These are phyloP conservation scores for Coelastrella sp. DNA, from an alignment of 139 green algal species.

Conservation along the genomic window DNA sequence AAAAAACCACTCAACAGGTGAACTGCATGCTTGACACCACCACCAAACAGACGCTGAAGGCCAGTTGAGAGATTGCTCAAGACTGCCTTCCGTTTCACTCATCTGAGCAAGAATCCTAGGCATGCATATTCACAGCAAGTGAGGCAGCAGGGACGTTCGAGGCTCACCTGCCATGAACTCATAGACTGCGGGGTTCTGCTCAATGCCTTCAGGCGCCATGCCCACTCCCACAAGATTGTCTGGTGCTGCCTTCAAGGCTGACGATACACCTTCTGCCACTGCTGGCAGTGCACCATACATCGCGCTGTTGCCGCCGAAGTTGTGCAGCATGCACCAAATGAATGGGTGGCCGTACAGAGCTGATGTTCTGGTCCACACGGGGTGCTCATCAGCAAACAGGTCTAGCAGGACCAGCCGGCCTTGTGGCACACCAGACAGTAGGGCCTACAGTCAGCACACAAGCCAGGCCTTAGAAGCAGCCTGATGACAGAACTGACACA, in stretches of 20 bases:
- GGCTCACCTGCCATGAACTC: slow-evolving; percentile 52
- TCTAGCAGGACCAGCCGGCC: slow-evolving; percentile 63
- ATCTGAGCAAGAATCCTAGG: no score
- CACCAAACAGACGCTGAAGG: no score
- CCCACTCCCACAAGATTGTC: slow-evolving; percentile 54
- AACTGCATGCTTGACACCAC: no score
- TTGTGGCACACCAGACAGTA: slow-evolving; percentile 58
- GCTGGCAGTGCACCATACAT: slow-evolving; percentile 58
- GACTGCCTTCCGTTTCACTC: no score
- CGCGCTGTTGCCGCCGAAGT: slow-evolving; percentile 67
- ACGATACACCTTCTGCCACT: slow-evolving; percentile 31
- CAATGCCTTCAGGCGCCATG: slow-evolving; percentile 61
- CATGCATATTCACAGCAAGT: neutral
- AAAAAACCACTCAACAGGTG: no score
- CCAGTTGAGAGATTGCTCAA: no score
- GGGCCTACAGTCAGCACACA: slow-evolving; percentile 40
- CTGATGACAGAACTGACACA: neutral
- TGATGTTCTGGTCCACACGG: slow-evolving; percentile 55
- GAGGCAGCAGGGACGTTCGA: neutral
- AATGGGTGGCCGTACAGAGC: slow-evolving; percentile 54
- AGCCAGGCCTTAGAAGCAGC: neutral
- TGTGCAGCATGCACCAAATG: slow-evolving; percentile 72
- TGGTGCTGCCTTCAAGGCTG: slow-evolving; percentile 29
- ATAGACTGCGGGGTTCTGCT: slow-evolving; percentile 66
- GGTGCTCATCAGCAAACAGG: slow-evolving; percentile 64